Evolutionary conservation across 345 rosid species (phyloP), one percentile per base, ranked within the genome.

Genomic region (Combretum micranthum): DNA sequence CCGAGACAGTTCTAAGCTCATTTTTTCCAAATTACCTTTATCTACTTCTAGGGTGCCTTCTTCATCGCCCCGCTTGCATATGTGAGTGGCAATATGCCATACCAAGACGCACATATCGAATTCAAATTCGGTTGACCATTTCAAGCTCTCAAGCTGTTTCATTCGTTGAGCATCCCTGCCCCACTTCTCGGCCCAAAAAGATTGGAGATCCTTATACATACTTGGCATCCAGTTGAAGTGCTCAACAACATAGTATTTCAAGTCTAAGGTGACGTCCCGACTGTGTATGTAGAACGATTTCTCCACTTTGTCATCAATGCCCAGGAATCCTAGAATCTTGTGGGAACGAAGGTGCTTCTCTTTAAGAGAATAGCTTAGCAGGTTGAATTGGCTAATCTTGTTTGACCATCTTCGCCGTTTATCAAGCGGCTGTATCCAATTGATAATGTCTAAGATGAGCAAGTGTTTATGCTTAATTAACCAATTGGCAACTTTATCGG

Each of bases 51-150:
- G 7, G n/a, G 15, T 8, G 4, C 12, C 7, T 6, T 23, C 12
- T 39, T 42, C 0, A 15, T 1, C 13, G 32, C 14, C 17, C 12
- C 22, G 52, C 42, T 12, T 42, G 43, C 65, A 61, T 32, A 52
- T 18, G 21, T 62, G 58, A 1, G 65, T 62, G 0, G 65, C 65
- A 0, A 62, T 42, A 6, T 62, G 65, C 65, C 65, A 62, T 13
- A 67, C 26, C 0, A 60, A 16, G 16, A 67, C 37, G 22, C 39
- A 52, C 1, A 53, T 17, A 48, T 67, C 51, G 19, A 60, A 60
- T n/a, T 67, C 61, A 0, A 59, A 43, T 15, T 59, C 50, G 0
- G 4, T 42, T 18, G 49, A 52, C 70, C 64, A 66, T 18, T 14
- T 14, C 49, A 60, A 46, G 25, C 32, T 7, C 4, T 25, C 13